phyloP scores from a whole-genome alignment of 169 alveolate genomes.

The Perkinsus olseni region DNA sequence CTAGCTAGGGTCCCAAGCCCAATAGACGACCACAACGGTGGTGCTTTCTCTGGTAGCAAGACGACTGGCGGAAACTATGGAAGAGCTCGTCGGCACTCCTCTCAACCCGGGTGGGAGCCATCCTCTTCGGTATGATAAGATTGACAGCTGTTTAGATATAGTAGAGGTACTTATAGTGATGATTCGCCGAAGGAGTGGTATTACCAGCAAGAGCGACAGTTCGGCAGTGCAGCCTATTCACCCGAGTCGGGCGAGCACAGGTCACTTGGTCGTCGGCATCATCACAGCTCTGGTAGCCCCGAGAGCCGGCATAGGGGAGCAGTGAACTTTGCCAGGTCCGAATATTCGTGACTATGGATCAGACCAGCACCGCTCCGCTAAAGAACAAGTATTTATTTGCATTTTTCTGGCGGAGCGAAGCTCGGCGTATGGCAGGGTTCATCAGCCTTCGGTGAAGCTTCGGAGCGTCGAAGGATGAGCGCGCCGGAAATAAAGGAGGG shows the following conservation, averaged over 20 bases:
- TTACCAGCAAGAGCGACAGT: background rate
- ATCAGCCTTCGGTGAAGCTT: background rate
- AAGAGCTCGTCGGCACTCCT: too few relatives aligned
- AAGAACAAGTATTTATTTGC: background rate
- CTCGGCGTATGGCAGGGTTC: too few relatives aligned
- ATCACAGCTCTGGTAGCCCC: background rate
- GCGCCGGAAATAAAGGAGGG: background rate
- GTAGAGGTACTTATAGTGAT: background rate
- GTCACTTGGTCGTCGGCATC: background rate
- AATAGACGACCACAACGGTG: background rate
- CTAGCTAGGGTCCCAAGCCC: background rate
- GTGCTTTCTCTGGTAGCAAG: background rate
- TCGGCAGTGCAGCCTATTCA: background rate
- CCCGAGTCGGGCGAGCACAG: background rate
- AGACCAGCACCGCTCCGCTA: background rate
- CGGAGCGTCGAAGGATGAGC: background rate
- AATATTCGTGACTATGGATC: background rate
- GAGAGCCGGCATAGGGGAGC: background rate
- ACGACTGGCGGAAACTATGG: background rate
- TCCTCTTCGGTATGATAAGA: background rate
- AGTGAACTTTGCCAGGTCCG: background rate
- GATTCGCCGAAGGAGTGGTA: slow-evolving; percentile 2
- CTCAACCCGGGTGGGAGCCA: too few relatives aligned
- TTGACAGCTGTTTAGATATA: background rate
- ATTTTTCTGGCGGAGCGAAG: background rate